Conservation (phyloP, 2,329 filamentous ascomycete species). For the Colletotrichum eleusines region DNA sequence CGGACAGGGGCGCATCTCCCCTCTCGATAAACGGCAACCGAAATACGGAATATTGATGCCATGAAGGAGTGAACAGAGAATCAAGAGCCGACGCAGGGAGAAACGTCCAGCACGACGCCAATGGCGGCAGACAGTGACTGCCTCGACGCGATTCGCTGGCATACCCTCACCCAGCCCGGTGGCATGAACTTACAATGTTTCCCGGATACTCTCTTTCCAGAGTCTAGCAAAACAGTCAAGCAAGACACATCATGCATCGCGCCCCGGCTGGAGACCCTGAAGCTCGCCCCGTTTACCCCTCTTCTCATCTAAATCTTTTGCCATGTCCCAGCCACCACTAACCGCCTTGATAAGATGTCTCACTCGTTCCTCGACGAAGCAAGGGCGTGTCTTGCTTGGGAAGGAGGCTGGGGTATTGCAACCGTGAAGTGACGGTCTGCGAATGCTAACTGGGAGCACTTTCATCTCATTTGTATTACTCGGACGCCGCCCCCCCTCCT, state of each 20-base stretch:
- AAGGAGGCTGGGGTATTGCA: neutral
- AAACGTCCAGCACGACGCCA: neutral
- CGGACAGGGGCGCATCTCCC: neutral
- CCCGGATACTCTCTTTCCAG: slow-evolving; percentile 3
- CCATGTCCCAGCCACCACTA: slow-evolving; percentile 21
- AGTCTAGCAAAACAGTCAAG: slow-evolving; percentile 6
- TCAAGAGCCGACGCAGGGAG: neutral
- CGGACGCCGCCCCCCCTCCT: slow-evolving; percentile 4
- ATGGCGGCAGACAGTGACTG: neutral
- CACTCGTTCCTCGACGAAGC: slow-evolving; percentile 8
- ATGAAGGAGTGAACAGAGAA: neutral
- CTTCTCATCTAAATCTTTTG: slow-evolving; percentile 1
- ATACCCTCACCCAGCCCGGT: neutral
- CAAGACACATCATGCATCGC: neutral
- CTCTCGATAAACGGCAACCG: neutral
- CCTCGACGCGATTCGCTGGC: neutral
- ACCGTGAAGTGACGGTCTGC: neutral
- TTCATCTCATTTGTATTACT: neutral
- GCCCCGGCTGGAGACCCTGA: neutral
- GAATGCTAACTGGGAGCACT: neutral
- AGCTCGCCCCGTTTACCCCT: slow-evolving; percentile 15
- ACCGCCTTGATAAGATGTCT: slow-evolving; percentile 23
- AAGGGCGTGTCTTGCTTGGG: slow-evolving; percentile 15
- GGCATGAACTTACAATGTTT: slow-evolving; percentile 7
- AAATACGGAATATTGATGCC: neutral